Base-by-base conservation (phyloP, 1,284 basidiomycete genomes). In the Malassezia arunalokei region DNA sequence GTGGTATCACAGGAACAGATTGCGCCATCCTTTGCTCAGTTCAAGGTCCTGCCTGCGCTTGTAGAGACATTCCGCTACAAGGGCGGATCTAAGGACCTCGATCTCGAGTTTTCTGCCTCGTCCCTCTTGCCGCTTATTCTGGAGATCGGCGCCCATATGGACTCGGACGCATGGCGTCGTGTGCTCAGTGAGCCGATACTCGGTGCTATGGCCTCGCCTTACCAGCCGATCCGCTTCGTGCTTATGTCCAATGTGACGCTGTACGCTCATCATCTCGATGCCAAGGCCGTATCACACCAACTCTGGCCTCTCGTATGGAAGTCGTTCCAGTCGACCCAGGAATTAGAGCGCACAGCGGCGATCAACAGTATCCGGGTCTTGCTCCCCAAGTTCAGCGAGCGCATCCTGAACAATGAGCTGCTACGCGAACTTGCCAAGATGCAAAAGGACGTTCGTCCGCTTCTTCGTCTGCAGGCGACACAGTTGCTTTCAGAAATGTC, bases 401-500 rank as follows among this genome's bases (percentile, higher is more conserved):
- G 92, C 1, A 83, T 95, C 39, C 79, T 98, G 40, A 99, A 98
- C 76, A 98, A 98, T 63, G 94, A 99, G 57, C 81, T 98, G 29
- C 80, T 98, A 1, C 84, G 91, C 3, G 81, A 87, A 58, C 81
- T 99, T 15, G 92, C 92, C 1, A 87, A 87, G 64, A 86, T 87
- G 75, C 94, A 98, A 76, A 82, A 81, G 15, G 92, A 98, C 69
- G 77, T 83, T 0, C 92, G 96, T 75, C 81, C 91, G 0, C 91
- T 89, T 1, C 95, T 98, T 65, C 82, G 94, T 39, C 98, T 92
- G 11, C 98, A 98, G 71, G 95, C 92, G 0, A 96, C 90, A 68
- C 94, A 98, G 61, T 81, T 98, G 4, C 82, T 99, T 40, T 92
- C 92, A 8, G 81, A 91, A 8, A 79, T 99, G 3, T 88, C 86